A percentile compares a stretch with the other conserved stretches of the same genome.
These are phyloP conservation scores for Penicillium sp. DNA, from an alignment of 2,329 filamentous ascomycete genomes.

Conservation along the genomic window DNA sequence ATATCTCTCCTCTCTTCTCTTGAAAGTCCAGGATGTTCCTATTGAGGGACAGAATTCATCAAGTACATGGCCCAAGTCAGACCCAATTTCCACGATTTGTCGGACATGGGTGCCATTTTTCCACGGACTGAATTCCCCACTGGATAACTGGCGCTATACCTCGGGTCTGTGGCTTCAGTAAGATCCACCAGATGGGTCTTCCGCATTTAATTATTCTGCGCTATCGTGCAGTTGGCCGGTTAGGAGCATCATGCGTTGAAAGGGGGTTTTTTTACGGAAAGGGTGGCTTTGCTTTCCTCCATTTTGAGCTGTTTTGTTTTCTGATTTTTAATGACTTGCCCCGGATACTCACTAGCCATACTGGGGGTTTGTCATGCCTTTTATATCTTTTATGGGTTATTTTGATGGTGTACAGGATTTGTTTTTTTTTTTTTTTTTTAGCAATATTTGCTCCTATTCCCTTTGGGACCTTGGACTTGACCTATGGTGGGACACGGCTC, in stretches of 20 bases:
- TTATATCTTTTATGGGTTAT: conserved; percentile 13
- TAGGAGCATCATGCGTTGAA: conserved; percentile 25
- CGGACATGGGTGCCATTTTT: conserved; percentile 2
- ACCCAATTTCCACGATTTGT: not conserved
- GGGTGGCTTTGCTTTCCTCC: conserved; percentile 32
- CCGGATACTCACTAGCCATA: conserved; percentile 18
- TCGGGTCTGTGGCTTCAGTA: conserved; percentile 1
- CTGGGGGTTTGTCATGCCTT: conserved; percentile 12
- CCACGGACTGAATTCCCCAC: conserved; percentile 12
- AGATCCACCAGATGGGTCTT: conserved; percentile 6
- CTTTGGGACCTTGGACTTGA: conserved; percentile 15
- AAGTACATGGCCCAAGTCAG: not conserved
- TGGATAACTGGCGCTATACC: conserved; percentile 9
- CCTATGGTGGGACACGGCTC: conserved; percentile 19
- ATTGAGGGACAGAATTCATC: conserved; percentile 1
- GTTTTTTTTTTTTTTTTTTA: conserved; percentile 2
- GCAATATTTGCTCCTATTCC: conserved; percentile 8
- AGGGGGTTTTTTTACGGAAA: conserved; percentile 24
- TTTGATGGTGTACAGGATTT: conserved; percentile 17
- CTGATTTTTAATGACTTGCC: conserved; percentile 16
- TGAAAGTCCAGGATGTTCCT: conserved; percentile 7
- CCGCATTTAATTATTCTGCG: conserved; percentile 17
- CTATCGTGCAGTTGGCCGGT: conserved; percentile 20
- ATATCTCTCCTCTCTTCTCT: not conserved
- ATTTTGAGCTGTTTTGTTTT: conserved; percentile 19